Percentiles rank a stretch among this genome's conserved stretches.
phyloP scores from a whole-genome alignment of 805 yeast genomes.

The Brettanomyces anomalus region DNA sequence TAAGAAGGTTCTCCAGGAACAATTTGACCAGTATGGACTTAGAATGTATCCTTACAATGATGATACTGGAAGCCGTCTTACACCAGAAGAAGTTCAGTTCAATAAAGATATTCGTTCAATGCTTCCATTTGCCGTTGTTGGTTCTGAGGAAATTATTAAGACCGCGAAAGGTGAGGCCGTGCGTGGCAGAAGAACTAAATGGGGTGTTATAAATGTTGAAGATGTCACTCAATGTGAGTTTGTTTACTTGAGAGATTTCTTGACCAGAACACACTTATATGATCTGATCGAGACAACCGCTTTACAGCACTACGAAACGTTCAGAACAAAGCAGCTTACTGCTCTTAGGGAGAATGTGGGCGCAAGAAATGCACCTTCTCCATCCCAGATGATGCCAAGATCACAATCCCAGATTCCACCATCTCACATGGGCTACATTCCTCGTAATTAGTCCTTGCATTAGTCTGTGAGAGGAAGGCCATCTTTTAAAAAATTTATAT shows the following conservation, averaged over 20 bases:
- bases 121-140: constrained; percentile 92
- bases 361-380: constrained; percentile 17
- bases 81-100: constrained; percentile 64
- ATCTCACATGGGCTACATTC: not conserved
- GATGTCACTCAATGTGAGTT: constrained; percentile 95
- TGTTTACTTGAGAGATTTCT: constrained; percentile 85
- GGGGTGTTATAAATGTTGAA: constrained; percentile 92
- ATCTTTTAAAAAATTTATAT: too few species aligned
- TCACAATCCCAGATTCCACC: constrained; percentile 1
- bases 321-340: constrained; percentile 87
- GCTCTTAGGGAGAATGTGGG: constrained; percentile 89
- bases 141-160: constrained; percentile 67
- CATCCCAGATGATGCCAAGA: constrained; percentile 16
- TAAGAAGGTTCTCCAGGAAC: constrained; percentile 68
- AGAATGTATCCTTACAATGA: constrained; percentile 77
- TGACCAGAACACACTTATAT: constrained; percentile 91
- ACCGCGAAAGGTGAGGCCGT: constrained; percentile 69
- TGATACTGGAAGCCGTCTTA: constrained; percentile 28
- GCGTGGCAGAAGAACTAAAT: constrained; percentile 85
- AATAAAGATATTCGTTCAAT: constrained; percentile 66
- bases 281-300: constrained; percentile 93
- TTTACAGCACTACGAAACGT: constrained; percentile 79
- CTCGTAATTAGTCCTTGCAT: not conserved
- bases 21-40: constrained; percentile 63
- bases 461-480: too few species aligned